Conservation (phyloP, 257 asterid genomes). For the Eucommia ulmoides region DNA sequence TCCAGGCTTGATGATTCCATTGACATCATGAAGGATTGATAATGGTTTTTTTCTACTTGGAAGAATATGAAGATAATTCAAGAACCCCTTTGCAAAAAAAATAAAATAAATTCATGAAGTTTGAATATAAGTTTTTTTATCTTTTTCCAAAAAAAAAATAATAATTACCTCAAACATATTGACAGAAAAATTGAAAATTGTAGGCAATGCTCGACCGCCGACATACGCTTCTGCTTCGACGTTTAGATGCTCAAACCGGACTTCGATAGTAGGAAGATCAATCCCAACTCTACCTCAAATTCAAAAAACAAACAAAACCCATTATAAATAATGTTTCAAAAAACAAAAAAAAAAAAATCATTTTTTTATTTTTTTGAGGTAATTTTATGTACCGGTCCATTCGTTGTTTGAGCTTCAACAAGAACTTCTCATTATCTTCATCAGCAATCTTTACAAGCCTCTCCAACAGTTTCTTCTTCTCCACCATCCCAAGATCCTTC, state of each 20-base stretch:
- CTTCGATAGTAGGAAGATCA: conserved; percentile 70
- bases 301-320: background rate
- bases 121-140: background rate
- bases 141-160: background rate
- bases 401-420: conserved; percentile 53
- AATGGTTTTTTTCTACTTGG: conserved; percentile 64
- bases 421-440: conserved; percentile 74
- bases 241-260: conserved; percentile 59
- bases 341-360: background rate
- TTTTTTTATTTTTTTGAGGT: background rate
- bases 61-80: conserved; percentile 43
- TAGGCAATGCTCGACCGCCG: conserved; percentile 82
- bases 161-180: conserved; percentile 60
- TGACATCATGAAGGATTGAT: conserved; percentile 59
- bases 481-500: conserved; percentile 46
- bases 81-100: conserved; percentile 35
- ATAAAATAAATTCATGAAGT: background rate
- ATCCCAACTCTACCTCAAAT: conserved; percentile 58
- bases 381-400: conserved; percentile 49
- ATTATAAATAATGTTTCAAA: background rate
- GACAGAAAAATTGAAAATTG: conserved; percentile 50
- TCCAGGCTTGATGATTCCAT: conserved; percentile 79
- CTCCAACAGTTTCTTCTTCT: conserved; percentile 52
- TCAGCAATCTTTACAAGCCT: conserved; percentile 56
- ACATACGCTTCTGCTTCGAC: conserved; percentile 77